Base-by-base conservation (phyloP, 495 filamentous ascomycete genomes). In the Penicillium steckii region DNA sequence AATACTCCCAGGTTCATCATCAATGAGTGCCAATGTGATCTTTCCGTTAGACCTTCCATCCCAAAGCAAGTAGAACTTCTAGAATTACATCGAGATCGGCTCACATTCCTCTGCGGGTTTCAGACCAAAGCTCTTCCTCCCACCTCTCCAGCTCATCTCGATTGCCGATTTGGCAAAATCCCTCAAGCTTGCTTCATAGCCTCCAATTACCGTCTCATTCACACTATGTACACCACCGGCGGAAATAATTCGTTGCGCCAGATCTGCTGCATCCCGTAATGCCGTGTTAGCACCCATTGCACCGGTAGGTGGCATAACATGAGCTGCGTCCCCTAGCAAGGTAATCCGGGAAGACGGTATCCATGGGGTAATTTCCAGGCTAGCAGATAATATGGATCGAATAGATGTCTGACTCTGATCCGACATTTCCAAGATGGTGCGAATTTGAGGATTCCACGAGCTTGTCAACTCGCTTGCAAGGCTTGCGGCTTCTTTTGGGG, bases 261-360 rank as follows among this genome's bases (percentile, higher is more conserved):
- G 32, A 53, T 63, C 56, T 45, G 65, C 55, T 42, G 67, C 62
- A 72, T 69, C 70, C 27, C 67, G 60, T 33, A 84, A 67, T 33
- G 80, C 81, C 1, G 81, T 83, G 52, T 83, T 83, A 10, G 79
- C 81, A 1, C 83, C 83, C 45, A 79, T 76, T 2, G 81, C 82
- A 0, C 77, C 80, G 0, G 81, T 81, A 4, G 83, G 83, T 4
- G 82, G 83, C 81, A 84, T 85, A 12, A 71, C 71, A 59, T 86
- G 83, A 21, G 69, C 79, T 0, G 82, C 80, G 53, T 86, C 82
- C 1, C 82, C 83, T 12, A 85, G 77, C 7, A 85, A 65, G 0
- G 82, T 84, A n/a, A 85, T 80, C 7, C 78, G 69, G 3, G 66
- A 61, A 26, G 61, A 61, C 6, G 65, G 27, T 12, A 59, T 44